phyloP scores from a whole-genome alignment of 352 stramenopile genomes.

The Phytophthora ohioensis region DNA sequence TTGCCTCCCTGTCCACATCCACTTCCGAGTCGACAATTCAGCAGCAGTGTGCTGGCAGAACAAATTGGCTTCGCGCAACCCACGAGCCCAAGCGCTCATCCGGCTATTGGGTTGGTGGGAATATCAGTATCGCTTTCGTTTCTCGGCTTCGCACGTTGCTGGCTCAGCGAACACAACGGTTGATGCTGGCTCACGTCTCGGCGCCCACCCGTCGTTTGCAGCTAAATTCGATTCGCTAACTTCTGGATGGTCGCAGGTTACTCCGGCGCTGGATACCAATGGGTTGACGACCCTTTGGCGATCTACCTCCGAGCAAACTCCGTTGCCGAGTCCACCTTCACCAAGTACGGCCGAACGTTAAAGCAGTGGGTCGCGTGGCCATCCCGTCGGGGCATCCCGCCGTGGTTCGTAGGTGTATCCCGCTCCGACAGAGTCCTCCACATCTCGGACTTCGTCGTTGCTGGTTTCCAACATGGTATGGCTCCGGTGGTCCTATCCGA shows the following conservation, averaged over 20 bases:
- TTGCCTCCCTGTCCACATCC: conserved; percentile 10
- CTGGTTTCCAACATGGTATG: conserved; percentile 1
- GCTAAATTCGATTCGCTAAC: background rate
- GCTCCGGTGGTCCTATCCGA: background rate
- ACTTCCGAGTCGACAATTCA: conserved; percentile 29
- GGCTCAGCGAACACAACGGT: background rate
- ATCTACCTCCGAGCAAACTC: conserved; percentile 15
- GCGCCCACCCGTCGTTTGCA: background rate
- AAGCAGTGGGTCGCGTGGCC: background rate
- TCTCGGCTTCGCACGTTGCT: background rate
- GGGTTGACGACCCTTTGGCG: background rate
- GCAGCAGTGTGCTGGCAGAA: conserved; percentile 9
- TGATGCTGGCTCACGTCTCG: background rate
- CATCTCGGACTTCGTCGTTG: conserved; percentile 1
- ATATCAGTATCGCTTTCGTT: no score
- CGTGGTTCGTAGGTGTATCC: background rate
- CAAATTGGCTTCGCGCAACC: background rate
- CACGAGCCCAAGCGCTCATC: conserved; percentile 17
- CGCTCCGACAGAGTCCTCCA: background rate
- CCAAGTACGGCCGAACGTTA: background rate
- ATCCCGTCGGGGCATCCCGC: no score
- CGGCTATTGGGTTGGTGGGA: conserved; percentile 7
- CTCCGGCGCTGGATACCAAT: background rate
- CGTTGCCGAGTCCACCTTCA: conserved; percentile 14
- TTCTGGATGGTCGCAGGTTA: background rate